Evolutionary conservation across 176 grass and related monocot genomes (phyloP).

Genomic region (Saccharum officinarum): DNA sequence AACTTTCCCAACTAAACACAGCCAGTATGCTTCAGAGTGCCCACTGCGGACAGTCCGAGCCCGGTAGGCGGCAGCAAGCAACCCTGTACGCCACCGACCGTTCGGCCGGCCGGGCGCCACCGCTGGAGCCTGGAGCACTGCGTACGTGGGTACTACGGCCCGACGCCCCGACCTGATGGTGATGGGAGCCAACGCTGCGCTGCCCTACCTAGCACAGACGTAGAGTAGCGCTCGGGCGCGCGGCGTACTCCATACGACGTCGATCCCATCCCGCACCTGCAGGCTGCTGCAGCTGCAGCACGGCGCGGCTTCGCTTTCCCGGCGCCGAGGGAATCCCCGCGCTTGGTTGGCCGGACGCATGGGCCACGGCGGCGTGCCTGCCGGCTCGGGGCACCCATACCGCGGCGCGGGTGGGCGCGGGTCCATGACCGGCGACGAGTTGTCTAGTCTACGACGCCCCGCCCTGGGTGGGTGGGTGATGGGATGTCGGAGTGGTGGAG

Average conservation of each 20-base stretch:
- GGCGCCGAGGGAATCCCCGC: neutral
- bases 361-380: neutral
- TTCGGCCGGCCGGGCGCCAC: neutral
- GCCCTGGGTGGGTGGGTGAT: neutral
- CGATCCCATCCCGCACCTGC: neutral
- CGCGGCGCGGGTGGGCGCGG: neutral
- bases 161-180: neutral
- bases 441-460: conserved; percentile 16
- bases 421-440: neutral
- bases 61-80: too few relatives aligned
- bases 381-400: neutral
- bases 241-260: neutral
- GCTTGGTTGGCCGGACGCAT: neutral
- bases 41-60: too few relatives aligned
- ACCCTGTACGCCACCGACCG: neutral
- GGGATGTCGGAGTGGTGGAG: conserved; percentile 34
- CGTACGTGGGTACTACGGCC: neutral
- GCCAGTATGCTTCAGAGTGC: too few relatives aligned
- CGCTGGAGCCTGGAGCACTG: neutral
- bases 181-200: neutral
- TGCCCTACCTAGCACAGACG: too few relatives aligned
- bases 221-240: neutral
- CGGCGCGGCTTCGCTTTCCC: neutral
- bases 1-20: too few relatives aligned
- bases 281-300: neutral